Evolutionary conservation across 2,329 filamentous ascomycete species (phyloP), one percentile per base, ranked within the genome.

Genomic region (Pseudogymnoascus sp.): DNA sequence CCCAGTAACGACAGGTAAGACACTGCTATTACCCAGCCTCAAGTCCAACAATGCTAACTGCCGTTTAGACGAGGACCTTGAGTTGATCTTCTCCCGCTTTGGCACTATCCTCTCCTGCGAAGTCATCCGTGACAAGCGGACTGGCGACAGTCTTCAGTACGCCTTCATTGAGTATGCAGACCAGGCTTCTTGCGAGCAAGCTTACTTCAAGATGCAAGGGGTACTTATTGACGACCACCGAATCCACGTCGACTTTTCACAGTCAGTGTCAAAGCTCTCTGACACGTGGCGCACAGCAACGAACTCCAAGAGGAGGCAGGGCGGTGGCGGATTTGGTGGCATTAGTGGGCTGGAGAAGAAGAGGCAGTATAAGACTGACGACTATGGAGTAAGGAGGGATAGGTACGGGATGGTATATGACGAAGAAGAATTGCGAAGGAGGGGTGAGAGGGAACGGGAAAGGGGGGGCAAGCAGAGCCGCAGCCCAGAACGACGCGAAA

Each of bases 151-250:
- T 72, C 78, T 99, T 59, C 95, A 99, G 74, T 99, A 99, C 73
- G 92, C 95, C 1, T 99, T 99, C 70, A 96, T 99, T 71, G 95
- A 99, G 74, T 99, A 93, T 71, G 90, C 93, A 64, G 89, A 96
- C 63, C 95, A 97, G 76, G 85, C 88, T 68, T 90, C 93, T 62
- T 97, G 95, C 74, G 95, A 99, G 76, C 86, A 90, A 61, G 95
- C 95, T 2, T 99, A 97, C 72, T 95, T 96, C 79, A 99, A 99
- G 78, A 99, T 99, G 95, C 92, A 99, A 74, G 91, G 89, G 1
- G 93, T 97, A 1, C 79, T 99, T 63, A 97, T 99, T 68, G 95
- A 99, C 71, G 95, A 99, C 70, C 90, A 96, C 68, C 88, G 95
- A 44, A 99, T 99, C 67, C 95, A 99, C 72, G 95, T 99, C 63